These are phyloP conservation scores for Serendipita sp. DNA, from an alignment of 1,284 basidiomycete species.

Conservation along the genomic window DNA sequence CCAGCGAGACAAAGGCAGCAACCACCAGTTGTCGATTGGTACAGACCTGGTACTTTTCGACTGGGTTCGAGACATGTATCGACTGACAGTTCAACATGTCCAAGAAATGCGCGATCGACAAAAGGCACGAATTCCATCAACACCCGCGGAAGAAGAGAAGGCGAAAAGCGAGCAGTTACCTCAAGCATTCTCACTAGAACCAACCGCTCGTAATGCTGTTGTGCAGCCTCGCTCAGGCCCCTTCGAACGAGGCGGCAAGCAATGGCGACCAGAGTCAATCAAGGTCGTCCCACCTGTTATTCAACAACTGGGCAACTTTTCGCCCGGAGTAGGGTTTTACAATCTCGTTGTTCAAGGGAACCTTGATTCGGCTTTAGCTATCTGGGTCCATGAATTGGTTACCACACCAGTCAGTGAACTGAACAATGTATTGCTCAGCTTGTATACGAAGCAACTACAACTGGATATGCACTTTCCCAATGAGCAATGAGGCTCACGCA, in stretches of 20 bases:
- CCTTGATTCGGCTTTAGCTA: conserved; percentile 70
- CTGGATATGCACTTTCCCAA: conserved; percentile 1
- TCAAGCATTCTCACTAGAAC: conserved; percentile 2
- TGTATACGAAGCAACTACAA: conserved; percentile 68
- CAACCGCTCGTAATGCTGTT: conserved; percentile 34
- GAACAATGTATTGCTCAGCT: conserved; percentile 63
- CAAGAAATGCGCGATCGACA: background rate
- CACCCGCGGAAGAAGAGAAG: background rate
- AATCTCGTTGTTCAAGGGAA: conserved; percentile 72
- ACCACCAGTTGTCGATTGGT: background rate
- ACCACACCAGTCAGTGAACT: conserved; percentile 71
- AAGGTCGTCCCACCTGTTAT: conserved; percentile 35
- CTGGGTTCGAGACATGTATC: conserved; percentile 3
- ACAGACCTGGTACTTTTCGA: conserved; percentile 3
- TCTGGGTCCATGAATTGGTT: conserved; percentile 71
- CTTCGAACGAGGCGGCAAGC: conserved; percentile 24
- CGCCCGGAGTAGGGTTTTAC: conserved; percentile 64
- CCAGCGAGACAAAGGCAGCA: background rate
- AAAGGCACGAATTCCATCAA: background rate
- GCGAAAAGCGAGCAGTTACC: conserved; percentile 3
- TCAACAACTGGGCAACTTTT: conserved; percentile 73
- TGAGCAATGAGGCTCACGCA: background rate
- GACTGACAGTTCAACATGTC: background rate
- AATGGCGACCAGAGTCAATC: conserved; percentile 8
- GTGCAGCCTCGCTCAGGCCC: conserved; percentile 50